These are phyloP conservation scores for Boletales sp. DNA, from an alignment of 768 basidiomycete genomes.

Conservation along the genomic window DNA sequence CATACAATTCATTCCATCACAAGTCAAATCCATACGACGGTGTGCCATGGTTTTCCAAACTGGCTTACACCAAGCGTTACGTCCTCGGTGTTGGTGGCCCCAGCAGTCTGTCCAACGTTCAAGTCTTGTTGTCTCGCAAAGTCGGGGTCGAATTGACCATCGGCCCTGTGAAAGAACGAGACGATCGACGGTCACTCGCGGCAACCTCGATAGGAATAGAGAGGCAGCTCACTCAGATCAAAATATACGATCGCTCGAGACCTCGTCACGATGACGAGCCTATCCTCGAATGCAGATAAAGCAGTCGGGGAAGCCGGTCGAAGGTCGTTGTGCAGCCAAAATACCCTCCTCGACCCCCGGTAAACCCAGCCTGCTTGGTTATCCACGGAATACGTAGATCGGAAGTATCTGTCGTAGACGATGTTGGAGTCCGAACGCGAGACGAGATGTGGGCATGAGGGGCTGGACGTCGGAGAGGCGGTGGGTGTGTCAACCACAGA, in stretches of 20 bases:
- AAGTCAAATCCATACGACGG: no score
- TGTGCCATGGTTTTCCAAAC: no score
- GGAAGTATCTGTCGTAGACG: slow-evolving; percentile 12
- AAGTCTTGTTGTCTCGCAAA: no score
- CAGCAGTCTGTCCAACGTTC: no score
- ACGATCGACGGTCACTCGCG: not conserved
- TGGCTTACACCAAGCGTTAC: no score
- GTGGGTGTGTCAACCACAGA: not conserved
- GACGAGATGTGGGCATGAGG: slow-evolving; percentile 8
- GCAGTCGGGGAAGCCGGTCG: slow-evolving; percentile 6
- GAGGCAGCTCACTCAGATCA: slow-evolving; percentile 12
- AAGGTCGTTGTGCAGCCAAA: slow-evolving; percentile 16
- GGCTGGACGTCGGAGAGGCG: not conserved
- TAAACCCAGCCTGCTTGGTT: slow-evolving; percentile 13
- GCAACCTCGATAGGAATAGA: no score
- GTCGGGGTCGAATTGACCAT: no score
- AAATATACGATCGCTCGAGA: slow-evolving; percentile 2
- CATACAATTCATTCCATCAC: no score
- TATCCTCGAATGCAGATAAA: slow-evolving; percentile 10
- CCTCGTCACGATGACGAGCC: slow-evolving; percentile 4
- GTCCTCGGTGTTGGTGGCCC: no score
- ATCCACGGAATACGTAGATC: slow-evolving; percentile 12
- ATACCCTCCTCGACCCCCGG: slow-evolving; percentile 9
- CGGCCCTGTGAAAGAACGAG: no score
- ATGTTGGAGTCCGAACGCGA: slow-evolving; percentile 10